Conservation (phyloP, 257 asterid genomes). For the Solanum habrochaites region DNA sequence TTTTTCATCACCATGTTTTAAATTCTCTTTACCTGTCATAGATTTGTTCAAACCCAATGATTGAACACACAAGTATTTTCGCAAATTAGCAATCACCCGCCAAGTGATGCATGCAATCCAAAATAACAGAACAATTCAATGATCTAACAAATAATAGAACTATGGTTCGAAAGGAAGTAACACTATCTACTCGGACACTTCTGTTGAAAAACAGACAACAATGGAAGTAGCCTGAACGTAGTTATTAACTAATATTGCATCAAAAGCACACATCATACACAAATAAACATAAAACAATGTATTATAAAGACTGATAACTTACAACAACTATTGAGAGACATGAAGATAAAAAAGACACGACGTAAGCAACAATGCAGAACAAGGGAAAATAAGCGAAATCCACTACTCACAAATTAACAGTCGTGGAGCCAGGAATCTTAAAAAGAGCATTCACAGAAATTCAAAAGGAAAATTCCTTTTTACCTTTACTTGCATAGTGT, state of each 20-base stretch:
- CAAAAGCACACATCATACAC: background rate
- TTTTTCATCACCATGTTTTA: constrained; percentile 7
- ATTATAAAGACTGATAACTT: background rate
- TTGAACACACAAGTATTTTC: background rate
- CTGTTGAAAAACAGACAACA: background rate
- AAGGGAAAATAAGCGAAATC: constrained; percentile 14
- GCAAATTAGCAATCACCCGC: background rate
- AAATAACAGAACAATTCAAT: background rate
- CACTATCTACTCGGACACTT: background rate
- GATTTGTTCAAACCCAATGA: constrained; percentile 14
- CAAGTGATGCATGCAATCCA: background rate
- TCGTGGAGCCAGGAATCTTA: background rate
- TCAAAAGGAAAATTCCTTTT: background rate
- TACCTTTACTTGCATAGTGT: background rate
- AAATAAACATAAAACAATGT: background rate
- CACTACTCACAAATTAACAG: background rate
- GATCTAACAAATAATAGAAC: background rate
- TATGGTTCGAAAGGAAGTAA: background rate
- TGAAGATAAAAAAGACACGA: background rate
- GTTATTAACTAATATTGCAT: background rate
- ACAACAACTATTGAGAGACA: background rate
- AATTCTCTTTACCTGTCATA: constrained; percentile 36
- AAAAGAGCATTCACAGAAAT: background rate
- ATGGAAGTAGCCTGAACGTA: background rate
- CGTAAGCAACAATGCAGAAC: background rate